A percentile compares a stretch with the other conserved stretches of the same genome.
phyloP scores from a whole-genome alignment of 2,329 filamentous ascomycete species.

The Xylaria sp. region DNA sequence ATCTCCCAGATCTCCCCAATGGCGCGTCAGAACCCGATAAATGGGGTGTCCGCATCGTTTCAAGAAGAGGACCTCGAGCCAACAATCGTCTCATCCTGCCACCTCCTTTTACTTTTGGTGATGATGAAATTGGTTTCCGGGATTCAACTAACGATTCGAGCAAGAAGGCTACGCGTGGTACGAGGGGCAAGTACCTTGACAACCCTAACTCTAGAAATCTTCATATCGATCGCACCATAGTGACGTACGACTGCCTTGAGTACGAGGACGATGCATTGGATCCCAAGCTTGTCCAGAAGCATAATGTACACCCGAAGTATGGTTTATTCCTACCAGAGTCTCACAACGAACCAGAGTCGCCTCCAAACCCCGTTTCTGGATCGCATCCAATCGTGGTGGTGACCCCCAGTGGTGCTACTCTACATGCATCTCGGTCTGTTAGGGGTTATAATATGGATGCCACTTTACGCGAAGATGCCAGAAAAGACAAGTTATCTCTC shows the following conservation, averaged over 20 bases:
- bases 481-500: slow-evolving; percentile 29
- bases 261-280: slow-evolving; percentile 58
- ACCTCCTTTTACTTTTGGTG: slow-evolving; percentile 53
- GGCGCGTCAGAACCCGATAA: slow-evolving; percentile 56
- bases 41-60: slow-evolving; percentile 56
- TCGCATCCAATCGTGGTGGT: slow-evolving; percentile 57
- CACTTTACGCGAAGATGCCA: slow-evolving; percentile 33
- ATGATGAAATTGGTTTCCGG: slow-evolving; percentile 64
- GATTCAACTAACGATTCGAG: slow-evolving; percentile 63
- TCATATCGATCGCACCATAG: slow-evolving; percentile 60
- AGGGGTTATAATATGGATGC: slow-evolving; percentile 40
- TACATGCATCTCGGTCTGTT: slow-evolving; percentile 54
- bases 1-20: slow-evolving; percentile 46
- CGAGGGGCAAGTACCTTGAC: slow-evolving; percentile 59
- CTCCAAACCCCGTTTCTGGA: slow-evolving; percentile 50
- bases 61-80: slow-evolving; percentile 47
- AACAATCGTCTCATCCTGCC: slow-evolving; percentile 62
- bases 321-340: slow-evolving; percentile 59
- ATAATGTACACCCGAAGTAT: slow-evolving; percentile 58
- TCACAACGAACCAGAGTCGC: slow-evolving; percentile 50
- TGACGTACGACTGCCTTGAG: slow-evolving; percentile 58
- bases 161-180: slow-evolving; percentile 58
- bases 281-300: slow-evolving; percentile 53
- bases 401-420: slow-evolving; percentile 53
- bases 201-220: slow-evolving; percentile 59